Base-by-base conservation (phyloP, 257 asterid species). In the Scutellaria galericulata region DNA sequence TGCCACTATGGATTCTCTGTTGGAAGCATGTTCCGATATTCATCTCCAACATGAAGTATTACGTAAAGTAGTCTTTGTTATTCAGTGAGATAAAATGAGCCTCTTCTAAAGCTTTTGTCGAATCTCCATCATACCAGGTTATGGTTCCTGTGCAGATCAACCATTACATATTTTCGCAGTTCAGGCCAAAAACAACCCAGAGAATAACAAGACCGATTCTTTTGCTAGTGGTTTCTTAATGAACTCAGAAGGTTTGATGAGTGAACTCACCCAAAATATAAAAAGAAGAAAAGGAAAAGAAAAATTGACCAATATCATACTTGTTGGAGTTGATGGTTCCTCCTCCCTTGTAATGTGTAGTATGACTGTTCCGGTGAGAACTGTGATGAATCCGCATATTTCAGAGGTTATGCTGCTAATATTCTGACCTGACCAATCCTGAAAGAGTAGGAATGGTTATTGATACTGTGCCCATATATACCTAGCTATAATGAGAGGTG, bases 361-460 rank as follows among this genome's bases (percentile, higher is more conserved):
- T 82, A 92, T 82, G 62, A 88, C 59, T 52, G 96, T 90, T 68
- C 97, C 98, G 0, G 96, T 77, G 69, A 92, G 90, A 48, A 92
- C 92, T 5, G 88, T 92, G 66, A 90, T 73, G 76, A 92, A 92
- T 75, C 96, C 98, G 79, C 98, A 92, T 51, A 90, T 52, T 80
- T 92, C 98, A 11, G 98, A 92, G 31, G 83, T 77, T 64, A 92
- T 78, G 86, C 91, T 87, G 80, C 88, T 90, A 27, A 65, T 79
- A 50, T 86, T 73, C 79, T 88, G 94, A 54, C 94, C 96, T 1
- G 96, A 86, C 97, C 97, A 92, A 46, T 92, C 97, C 97, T 92
- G 79, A 50, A 67, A 62, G 70, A 15, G 31, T 15, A 14, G 59
- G 50, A 31, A 31, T 31, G 5, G 5, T 1, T 31, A 31, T 2